Evolutionary conservation across 139 green algal genomes (phyloP).

Genomic region (Microglena sp.): DNA sequence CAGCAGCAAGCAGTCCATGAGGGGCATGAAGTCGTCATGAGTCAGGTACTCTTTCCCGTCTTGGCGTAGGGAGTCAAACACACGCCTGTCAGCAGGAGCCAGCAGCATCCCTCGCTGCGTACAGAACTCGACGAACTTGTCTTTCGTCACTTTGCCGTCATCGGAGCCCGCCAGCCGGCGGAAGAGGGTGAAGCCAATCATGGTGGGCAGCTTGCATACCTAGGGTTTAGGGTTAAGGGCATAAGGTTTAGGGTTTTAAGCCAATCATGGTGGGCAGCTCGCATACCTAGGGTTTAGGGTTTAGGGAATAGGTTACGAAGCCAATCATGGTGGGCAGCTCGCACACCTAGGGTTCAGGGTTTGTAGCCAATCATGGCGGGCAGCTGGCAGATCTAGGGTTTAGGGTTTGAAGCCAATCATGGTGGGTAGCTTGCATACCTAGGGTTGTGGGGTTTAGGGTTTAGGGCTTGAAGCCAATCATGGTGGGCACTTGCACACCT

Average conservation of each 20-base stretch:
- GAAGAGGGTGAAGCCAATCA: constrained; percentile 71
- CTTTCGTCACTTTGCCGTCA: constrained; percentile 18
- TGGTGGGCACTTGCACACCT: too few species aligned
- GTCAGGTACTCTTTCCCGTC: constrained; percentile 19
- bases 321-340: constrained; percentile 71
- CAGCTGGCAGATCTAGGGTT: too few species aligned
- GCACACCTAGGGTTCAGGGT: too few species aligned
- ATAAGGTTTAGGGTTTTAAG: constrained; percentile 65
- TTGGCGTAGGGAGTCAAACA: constrained; percentile 41
- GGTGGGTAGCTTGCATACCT: too few species aligned
- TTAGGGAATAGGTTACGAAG: constrained; percentile 65
- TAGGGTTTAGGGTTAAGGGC: too few species aligned
- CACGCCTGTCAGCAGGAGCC: constrained; percentile 17
- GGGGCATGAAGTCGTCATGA: constrained; percentile 62
- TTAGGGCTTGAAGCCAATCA: too few species aligned
- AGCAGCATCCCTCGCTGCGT: constrained; percentile 14
- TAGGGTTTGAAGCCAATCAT: too few species aligned
- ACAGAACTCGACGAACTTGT: constrained; percentile 36
- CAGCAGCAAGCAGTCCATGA: constrained; percentile 76
- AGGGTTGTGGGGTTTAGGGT: too few species aligned
- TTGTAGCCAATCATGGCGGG: too few species aligned
- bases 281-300: too few species aligned
- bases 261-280: constrained; percentile 71
- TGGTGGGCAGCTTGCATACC: too few species aligned
- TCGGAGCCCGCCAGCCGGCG: constrained; percentile 36